These are phyloP conservation scores for Ramularia collo-cygni DNA, from an alignment of 2,329 filamentous ascomycete genomes.

Conservation along the genomic window DNA sequence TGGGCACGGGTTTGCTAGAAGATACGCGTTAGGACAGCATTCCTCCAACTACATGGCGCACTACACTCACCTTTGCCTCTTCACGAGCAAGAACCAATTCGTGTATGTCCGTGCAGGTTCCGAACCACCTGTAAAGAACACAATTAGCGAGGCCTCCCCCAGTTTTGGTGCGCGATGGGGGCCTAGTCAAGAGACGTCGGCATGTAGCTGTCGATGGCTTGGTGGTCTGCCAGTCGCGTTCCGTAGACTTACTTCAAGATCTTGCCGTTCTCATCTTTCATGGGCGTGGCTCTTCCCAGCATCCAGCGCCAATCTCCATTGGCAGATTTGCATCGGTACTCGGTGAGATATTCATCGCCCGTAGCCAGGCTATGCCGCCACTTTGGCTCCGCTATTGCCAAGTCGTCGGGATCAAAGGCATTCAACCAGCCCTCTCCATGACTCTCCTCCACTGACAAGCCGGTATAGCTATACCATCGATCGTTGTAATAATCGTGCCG, in stretches of 20 bases:
- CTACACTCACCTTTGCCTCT: conserved; percentile 43
- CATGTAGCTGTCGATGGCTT: too few species aligned
- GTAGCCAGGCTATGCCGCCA: conserved; percentile 61
- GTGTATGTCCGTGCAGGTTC: conserved; percentile 73
- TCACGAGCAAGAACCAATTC: conserved; percentile 64
- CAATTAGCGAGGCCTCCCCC: too few species aligned
- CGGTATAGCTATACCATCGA: conserved; percentile 75
- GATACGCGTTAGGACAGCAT: too few species aligned
- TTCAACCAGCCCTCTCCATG: conserved; percentile 56
- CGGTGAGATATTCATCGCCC: conserved; percentile 61
- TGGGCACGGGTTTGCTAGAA: conserved; percentile 59
- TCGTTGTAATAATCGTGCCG: conserved; percentile 60
- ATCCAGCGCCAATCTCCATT: conserved; percentile 74
- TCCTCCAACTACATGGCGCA: too few species aligned
- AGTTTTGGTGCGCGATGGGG: too few species aligned
- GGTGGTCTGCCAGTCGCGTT: too few species aligned
- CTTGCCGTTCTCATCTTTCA: conserved; percentile 58
- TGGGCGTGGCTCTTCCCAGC: conserved; percentile 60
- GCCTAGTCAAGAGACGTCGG: too few species aligned
- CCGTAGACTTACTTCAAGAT: conserved; percentile 51
- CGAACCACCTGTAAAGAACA: conserved; percentile 56
- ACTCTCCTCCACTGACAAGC: conserved; percentile 56
- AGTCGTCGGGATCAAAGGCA: conserved; percentile 65
- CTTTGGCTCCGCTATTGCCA: conserved; percentile 45
- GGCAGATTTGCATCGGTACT: conserved; percentile 62